Conservation (phyloP, 495 filamentous ascomycete genomes). For the Tuber indicum region DNA sequence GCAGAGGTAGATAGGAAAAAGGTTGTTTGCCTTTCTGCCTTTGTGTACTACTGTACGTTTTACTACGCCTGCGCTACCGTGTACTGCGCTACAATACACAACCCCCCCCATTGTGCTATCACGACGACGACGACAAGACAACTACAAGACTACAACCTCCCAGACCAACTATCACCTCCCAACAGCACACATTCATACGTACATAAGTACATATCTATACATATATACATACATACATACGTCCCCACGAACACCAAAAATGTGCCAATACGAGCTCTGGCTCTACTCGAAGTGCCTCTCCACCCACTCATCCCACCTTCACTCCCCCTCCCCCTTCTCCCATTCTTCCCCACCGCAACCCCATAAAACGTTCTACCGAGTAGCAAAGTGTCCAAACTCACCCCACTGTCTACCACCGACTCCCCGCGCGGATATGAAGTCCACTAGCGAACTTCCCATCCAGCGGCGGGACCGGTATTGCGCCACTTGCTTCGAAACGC, state of each 20-base stretch:
- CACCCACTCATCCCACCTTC: slow-evolving; percentile 25
- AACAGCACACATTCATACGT: neutral
- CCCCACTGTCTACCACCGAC: slow-evolving; percentile 23
- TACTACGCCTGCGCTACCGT: neutral
- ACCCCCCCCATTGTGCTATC: neutral
- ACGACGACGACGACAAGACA: neutral
- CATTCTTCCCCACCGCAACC: slow-evolving; percentile 25
- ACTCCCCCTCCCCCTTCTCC: slow-evolving; percentile 18
- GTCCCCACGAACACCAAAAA: slow-evolving; percentile 11
- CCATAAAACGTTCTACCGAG: slow-evolving; percentile 30
- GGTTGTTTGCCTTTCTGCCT: neutral
- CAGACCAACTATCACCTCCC: neutral
- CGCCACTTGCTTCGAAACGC: slow-evolving; percentile 29
- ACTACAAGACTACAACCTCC: neutral
- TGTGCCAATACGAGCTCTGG: slow-evolving; percentile 37
- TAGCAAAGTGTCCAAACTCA: slow-evolving; percentile 26
- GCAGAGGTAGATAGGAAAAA: neutral
- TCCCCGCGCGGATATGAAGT: slow-evolving; percentile 28
- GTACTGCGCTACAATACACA: neutral
- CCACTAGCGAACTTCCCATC: slow-evolving; percentile 27
- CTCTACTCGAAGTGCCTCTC: slow-evolving; percentile 30
- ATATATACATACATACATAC: neutral
- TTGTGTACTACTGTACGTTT: neutral
- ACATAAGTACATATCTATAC: neutral
- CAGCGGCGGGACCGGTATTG: slow-evolving; percentile 33